Conservation (phyloP, 2,329 filamentous ascomycete species). For the Pseudocercospora eumusae region DNA sequence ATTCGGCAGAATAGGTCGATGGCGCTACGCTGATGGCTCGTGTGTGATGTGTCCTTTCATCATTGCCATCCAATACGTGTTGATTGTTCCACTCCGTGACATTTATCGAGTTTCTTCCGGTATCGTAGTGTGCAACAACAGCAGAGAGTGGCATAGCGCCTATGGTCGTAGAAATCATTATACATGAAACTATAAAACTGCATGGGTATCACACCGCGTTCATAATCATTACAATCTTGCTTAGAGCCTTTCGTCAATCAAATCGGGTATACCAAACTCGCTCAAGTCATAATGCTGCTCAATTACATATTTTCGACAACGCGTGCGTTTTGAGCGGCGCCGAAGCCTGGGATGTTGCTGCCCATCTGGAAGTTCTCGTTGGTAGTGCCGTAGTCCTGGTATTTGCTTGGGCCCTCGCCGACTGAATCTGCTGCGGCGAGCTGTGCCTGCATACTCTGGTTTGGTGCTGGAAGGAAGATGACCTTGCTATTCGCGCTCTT, state of each 20-base stretch:
- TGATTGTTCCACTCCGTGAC: background rate
- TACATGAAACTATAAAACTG: constrained; percentile 6
- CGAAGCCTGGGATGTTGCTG: constrained; percentile 57
- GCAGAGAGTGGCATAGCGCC: background rate
- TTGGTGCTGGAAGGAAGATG: constrained; percentile 69
- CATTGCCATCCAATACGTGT: too few relatives aligned
- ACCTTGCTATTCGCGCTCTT: constrained; percentile 88
- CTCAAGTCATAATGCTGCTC: constrained; percentile 1
- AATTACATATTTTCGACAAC: constrained; percentile 82
- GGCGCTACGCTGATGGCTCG: too few relatives aligned
- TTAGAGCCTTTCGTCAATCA: constrained; percentile 6
- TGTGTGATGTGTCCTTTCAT: too few relatives aligned
- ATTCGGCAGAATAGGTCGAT: background rate
- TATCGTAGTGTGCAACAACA: background rate
- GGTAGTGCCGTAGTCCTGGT: constrained; percentile 38
- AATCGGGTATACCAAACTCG: constrained; percentile 2
- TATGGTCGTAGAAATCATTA: background rate
- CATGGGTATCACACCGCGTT: background rate
- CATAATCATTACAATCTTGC: constrained; percentile 6
- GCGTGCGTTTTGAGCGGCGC: constrained; percentile 77
- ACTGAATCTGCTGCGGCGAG: constrained; percentile 53
- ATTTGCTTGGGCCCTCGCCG: constrained; percentile 59
- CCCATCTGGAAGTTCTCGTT: constrained; percentile 40
- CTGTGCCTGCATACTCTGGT: constrained; percentile 57
- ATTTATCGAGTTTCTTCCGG: background rate